A percentile compares a stretch with the other conserved stretches of the same genome.
Evolutionary conservation across 1,284 basidiomycete species (phyloP).

Genomic region (Rhodotorula sp.): DNA sequence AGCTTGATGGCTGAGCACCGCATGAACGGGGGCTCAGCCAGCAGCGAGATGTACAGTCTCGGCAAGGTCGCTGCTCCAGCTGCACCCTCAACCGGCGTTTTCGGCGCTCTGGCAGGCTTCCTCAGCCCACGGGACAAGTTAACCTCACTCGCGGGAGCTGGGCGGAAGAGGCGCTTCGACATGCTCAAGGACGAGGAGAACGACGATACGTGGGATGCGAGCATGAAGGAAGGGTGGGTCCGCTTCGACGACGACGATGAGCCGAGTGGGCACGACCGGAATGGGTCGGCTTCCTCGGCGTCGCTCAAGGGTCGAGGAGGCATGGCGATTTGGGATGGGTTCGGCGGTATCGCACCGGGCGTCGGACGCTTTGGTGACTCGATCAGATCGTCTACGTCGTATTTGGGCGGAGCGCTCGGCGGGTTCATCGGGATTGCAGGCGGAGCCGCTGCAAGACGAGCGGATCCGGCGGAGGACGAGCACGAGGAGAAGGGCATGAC

Average conservation of each 20-base stretch:
- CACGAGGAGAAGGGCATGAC: not conserved
- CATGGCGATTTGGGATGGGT: conserved; percentile 29
- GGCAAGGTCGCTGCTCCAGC: not conserved
- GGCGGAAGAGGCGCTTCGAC: conserved; percentile 18
- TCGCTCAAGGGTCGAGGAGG: conserved; percentile 13
- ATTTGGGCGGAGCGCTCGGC: conserved; percentile 29
- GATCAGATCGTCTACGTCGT: conserved; percentile 15
- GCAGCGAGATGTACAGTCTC: conserved; percentile 16
- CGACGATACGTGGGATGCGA: conserved; percentile 10
- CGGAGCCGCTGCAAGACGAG: too few species aligned
- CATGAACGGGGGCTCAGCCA: not conserved
- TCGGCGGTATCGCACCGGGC: conserved; percentile 1
- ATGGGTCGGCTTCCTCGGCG: not conserved
- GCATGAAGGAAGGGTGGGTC: conserved; percentile 11
- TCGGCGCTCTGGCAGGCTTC: conserved; percentile 1
- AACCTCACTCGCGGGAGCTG: not conserved
- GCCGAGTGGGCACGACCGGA: not conserved
- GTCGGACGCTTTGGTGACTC: not conserved
- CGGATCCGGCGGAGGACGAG: not conserved
- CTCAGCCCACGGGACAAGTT: conserved; percentile 1
- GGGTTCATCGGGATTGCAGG: conserved; percentile 21
- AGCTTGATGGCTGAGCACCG: conserved; percentile 23
- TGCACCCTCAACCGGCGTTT: not conserved
- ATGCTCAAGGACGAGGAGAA: conserved; percentile 36
- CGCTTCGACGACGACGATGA: conserved; percentile 15